These are phyloP conservation scores for Aureobasidium sp. DNA, from an alignment of 2,329 filamentous ascomycete species.

Conservation along the genomic window DNA sequence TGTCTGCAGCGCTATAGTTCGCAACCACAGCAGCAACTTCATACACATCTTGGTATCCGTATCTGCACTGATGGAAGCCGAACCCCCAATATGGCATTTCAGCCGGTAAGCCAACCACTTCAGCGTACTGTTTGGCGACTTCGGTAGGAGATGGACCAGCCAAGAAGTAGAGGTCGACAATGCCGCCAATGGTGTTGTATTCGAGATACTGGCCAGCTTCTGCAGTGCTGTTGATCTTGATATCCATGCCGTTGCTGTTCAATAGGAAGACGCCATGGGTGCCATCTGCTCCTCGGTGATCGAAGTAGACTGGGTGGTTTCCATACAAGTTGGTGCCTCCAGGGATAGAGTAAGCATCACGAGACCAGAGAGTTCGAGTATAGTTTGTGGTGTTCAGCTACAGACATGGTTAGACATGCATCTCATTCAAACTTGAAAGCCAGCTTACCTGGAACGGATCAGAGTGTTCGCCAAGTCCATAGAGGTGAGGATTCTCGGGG, in stretches of 20 bases:
- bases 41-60: constrained; percentile 49
- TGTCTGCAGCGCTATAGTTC: constrained; percentile 57
- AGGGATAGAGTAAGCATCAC: constrained; percentile 55
- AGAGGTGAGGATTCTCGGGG: constrained; percentile 60
- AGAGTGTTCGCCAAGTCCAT: constrained; percentile 71
- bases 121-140: constrained; percentile 42
- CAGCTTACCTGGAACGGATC: constrained; percentile 41
- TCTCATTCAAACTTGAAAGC: constrained; percentile 14
- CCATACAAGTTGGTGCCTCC: constrained; percentile 61
- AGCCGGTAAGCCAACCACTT: constrained; percentile 39
- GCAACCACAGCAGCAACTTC: constrained; percentile 58
- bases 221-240: constrained; percentile 59
- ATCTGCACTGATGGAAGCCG: constrained; percentile 42
- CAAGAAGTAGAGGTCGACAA: constrained; percentile 56
- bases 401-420: constrained; percentile 33
- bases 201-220: constrained; percentile 60
- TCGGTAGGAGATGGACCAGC: constrained; percentile 38
- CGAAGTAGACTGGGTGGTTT: constrained; percentile 66
- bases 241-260: constrained; percentile 68
- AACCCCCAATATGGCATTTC: constrained; percentile 43
- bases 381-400: constrained; percentile 59
- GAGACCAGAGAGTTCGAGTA: constrained; percentile 55
- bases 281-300: constrained; percentile 51
- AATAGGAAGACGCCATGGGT: constrained; percentile 60
- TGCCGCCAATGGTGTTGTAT: constrained; percentile 70